These are phyloP conservation scores for Lippia alba DNA, from an alignment of 305 asterid species.

Conservation along the genomic window DNA sequence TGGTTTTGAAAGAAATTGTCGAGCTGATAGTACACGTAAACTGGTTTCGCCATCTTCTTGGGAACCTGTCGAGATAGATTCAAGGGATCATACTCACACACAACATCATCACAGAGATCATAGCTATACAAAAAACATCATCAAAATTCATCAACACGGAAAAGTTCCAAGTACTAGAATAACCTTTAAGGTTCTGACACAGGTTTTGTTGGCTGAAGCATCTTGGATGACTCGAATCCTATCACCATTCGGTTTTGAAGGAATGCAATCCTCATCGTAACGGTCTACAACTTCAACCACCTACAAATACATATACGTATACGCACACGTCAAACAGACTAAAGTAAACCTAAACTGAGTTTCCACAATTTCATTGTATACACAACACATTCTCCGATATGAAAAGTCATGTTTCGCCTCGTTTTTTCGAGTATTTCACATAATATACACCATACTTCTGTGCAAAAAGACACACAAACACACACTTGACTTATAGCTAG, in stretches of 20 bases:
- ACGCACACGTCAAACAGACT: no score
- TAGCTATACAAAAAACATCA: neutral
- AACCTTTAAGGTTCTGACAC: constrained; percentile 60
- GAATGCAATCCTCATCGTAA: constrained; percentile 70
- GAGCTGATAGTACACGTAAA: constrained; percentile 75
- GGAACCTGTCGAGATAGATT: constrained; percentile 49
- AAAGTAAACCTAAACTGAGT: no score
- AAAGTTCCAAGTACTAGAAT: constrained; percentile 23
- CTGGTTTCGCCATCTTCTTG: constrained; percentile 74
- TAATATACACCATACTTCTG: no score
- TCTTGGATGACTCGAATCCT: constrained; percentile 58
- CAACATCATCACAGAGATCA: no score
- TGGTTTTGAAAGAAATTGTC: constrained; percentile 80
- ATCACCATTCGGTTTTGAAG: constrained; percentile 38
- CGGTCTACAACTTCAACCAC: constrained; percentile 82
- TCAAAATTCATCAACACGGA: neutral
- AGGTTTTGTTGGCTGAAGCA: constrained; percentile 57
- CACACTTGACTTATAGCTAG: neutral
- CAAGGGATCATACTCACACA: no score
- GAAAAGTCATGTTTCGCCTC: no score
- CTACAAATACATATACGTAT: constrained; percentile 36
- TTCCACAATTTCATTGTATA: no score
- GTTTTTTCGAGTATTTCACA: no score
- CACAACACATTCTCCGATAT: no score
- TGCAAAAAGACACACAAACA: no score